These are phyloP conservation scores for Mycena amicta DNA, from an alignment of 768 basidiomycete genomes.

Conservation along the genomic window DNA sequence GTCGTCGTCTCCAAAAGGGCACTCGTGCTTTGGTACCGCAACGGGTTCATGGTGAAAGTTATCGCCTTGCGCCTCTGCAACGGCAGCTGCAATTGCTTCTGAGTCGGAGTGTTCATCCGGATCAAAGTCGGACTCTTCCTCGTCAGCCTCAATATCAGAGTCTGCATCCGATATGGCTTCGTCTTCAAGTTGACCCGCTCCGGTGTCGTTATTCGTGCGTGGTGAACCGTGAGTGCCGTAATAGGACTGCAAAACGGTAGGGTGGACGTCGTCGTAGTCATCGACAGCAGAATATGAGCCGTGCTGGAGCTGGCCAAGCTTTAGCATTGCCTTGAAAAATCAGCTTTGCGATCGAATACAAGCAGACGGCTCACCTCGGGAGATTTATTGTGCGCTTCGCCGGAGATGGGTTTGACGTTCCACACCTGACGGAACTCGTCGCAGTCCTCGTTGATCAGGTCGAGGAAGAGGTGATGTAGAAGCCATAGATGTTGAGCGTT, in stretches of 20 bases:
- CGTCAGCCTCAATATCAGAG: neutral
- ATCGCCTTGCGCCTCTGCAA: conserved; percentile 4
- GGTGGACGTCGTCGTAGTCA: conserved; percentile 13
- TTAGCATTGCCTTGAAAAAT: neutral
- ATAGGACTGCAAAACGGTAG: conserved; percentile 3
- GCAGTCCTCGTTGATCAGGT: conserved; percentile 9
- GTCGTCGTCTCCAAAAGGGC: conserved; percentile 5
- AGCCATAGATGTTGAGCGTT: conserved; percentile 11
- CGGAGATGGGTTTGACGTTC: conserved; percentile 31
- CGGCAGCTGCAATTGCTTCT: neutral
- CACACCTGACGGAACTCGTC: conserved; percentile 26
- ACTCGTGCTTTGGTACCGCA: conserved; percentile 6
- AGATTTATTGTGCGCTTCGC: conserved; percentile 16
- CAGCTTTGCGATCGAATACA: neutral
- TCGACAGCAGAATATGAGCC: neutral
- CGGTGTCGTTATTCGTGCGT: neutral
- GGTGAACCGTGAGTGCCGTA: conserved; percentile 9
- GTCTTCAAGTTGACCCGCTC: conserved; percentile 14
- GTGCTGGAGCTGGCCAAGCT: neutral
- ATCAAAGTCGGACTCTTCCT: neutral
- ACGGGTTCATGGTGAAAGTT: conserved; percentile 14
- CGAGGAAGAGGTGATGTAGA: conserved; percentile 6
- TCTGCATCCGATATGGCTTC: conserved; percentile 2
- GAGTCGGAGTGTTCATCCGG: neutral
- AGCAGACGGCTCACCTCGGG: conserved; percentile 10